Evolutionary conservation across 1,139 yeast genomes (phyloP).

Genomic region (Debaryomyces coudertii): DNA sequence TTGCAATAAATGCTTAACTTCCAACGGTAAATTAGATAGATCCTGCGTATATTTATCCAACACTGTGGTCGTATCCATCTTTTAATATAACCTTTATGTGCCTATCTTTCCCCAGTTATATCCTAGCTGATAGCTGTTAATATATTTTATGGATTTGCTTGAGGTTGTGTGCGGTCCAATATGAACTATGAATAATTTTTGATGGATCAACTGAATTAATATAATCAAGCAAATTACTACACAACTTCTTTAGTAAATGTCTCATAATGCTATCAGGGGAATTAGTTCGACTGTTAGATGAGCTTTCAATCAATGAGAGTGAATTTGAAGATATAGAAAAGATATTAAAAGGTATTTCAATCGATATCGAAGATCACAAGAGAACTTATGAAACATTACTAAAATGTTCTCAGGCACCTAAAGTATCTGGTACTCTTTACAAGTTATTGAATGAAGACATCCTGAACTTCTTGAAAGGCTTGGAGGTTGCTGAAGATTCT

Average conservation of each 20-base stretch:
- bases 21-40: constrained; percentile 86
- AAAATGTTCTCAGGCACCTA: constrained; percentile 19
- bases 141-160: background rate
- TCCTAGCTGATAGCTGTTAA: background rate
- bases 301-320: constrained; percentile 6
- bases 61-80: constrained; percentile 54
- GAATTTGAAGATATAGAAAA: constrained; percentile 5
- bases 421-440: constrained; percentile 17
- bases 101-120: background rate
- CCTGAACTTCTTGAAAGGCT: constrained; percentile 22
- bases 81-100: background rate
- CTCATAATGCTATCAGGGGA: background rate
- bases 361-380: background rate
- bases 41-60: constrained; percentile 53
- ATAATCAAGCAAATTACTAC: background rate
- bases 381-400: constrained; percentile 6
- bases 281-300: background rate
- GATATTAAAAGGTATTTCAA: background rate
- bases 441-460: constrained; percentile 25
- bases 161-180: constrained; percentile 6
- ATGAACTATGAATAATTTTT: constrained; percentile 1
- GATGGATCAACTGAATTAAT: background rate
- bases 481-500: constrained; percentile 22
- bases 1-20: constrained; percentile 76
- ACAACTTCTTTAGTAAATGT: background rate